Conservation (phyloP, 2,329 filamentous ascomycete species). For the Graphilbum fragrans region DNA sequence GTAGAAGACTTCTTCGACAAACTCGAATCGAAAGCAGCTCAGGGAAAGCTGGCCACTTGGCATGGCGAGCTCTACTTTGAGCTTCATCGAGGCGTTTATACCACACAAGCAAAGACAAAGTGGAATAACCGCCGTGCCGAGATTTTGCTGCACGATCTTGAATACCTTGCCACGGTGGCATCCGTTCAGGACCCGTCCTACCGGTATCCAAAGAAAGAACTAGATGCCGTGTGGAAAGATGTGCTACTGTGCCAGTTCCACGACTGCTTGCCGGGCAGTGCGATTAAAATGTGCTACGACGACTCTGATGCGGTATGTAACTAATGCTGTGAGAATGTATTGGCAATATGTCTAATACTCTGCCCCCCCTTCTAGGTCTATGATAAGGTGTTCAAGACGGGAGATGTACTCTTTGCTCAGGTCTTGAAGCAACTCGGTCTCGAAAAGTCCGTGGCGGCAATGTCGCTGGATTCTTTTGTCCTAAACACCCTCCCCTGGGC, state of each 20-base stretch:
- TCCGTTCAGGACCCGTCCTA: slow-evolving; percentile 54
- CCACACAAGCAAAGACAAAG: slow-evolving; percentile 96
- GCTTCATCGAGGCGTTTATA: slow-evolving; percentile 92
- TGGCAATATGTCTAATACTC: no score
- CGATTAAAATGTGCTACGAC: slow-evolving; percentile 96
- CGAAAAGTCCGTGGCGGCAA: no score
- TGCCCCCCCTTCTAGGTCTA: no score
- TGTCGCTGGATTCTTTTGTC: slow-evolving; percentile 34
- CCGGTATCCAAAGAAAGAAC: slow-evolving; percentile 85
- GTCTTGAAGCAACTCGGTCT: no score
- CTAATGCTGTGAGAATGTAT: no score
- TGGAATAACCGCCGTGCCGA: slow-evolving; percentile 82
- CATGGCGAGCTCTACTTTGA: slow-evolving; percentile 98
- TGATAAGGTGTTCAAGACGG: no score
- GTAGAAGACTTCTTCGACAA: slow-evolving; percentile 91
- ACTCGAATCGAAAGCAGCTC: slow-evolving; percentile 61
- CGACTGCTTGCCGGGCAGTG: slow-evolving; percentile 88
- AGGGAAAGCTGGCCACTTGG: slow-evolving; percentile 91
- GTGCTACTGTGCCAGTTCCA: slow-evolving; percentile 94
- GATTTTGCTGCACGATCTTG: slow-evolving; percentile 73
- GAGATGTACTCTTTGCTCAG: no score
- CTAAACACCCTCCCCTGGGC: slow-evolving; percentile 84
- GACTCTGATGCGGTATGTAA: slow-evolving; percentile 91
- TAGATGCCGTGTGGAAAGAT: slow-evolving; percentile 92
- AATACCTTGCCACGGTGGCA: slow-evolving; percentile 76